Conservation (phyloP, 768 basidiomycete species). For the Gloeopeniophorella convolvens region DNA sequence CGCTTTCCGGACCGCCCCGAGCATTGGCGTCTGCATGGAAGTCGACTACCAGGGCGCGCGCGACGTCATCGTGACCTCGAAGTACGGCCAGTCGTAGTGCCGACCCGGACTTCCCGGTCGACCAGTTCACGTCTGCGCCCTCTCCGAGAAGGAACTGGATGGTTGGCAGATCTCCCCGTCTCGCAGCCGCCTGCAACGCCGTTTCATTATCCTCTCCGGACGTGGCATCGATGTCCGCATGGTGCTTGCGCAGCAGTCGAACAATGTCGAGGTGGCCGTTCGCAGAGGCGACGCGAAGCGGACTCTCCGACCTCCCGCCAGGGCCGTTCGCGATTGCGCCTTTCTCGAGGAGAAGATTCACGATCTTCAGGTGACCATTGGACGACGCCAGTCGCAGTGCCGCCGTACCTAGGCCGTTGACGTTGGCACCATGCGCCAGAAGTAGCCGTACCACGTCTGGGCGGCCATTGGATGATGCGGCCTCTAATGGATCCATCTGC, state of each 20-base stretch:
- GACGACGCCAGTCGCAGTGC: neutral
- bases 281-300: neutral
- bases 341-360: neutral
- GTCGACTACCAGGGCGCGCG: no score
- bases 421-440: neutral
- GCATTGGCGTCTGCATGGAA: no score
- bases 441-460: neutral
- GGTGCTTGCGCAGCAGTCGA: neutral
- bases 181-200: neutral
- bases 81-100: no score
- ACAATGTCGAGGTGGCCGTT: neutral
- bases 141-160: no score
- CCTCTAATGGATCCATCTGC: neutral
- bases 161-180: no score
- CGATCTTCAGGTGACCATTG: neutral
- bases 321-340: neutral
- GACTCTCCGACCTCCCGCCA: neutral
- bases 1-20: no score
- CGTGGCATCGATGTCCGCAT: neutral
- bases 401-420: neutral
- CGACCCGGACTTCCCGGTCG: no score
- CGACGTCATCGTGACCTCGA: no score
- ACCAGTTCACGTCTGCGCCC: no score
- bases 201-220: neutral
- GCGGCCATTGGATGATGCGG: neutral